A percentile compares a stretch with the other conserved stretches of the same genome.
Conservation (phyloP, 345 rosid species). For the Mallotus nudiflorus region DNA sequence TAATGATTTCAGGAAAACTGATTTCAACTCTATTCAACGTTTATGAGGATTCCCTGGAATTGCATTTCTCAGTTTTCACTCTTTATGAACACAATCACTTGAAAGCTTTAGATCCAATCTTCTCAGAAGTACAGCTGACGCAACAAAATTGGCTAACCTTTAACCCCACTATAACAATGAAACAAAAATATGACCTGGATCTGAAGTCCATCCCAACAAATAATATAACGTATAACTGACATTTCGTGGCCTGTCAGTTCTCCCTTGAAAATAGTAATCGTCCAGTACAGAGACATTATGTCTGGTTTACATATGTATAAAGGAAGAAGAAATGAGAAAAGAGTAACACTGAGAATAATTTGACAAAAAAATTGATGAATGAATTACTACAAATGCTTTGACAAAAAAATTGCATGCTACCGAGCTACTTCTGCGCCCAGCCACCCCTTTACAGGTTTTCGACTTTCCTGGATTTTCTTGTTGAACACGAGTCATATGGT, state of each 20-base stretch:
- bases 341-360: slow-evolving; percentile 9
- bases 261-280: slow-evolving; percentile 3
- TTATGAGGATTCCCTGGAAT: too few species aligned
- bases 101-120: background rate
- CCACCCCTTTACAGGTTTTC: slow-evolving; percentile 34
- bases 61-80: background rate
- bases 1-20: background rate
- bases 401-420: slow-evolving; percentile 20
- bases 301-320: background rate
- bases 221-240: slow-evolving; percentile 4
- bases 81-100: slow-evolving; percentile 2
- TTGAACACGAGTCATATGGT: slow-evolving; percentile 11
- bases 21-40: too few species aligned
- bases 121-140: background rate
- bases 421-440: slow-evolving; percentile 34
- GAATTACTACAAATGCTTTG: slow-evolving; percentile 48
- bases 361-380: slow-evolving; percentile 41
- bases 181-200: background rate
- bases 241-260: slow-evolving; percentile 14
- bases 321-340: background rate
- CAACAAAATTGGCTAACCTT: background rate
- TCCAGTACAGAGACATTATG: background rate
- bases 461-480: slow-evolving; percentile 4
- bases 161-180: background rate
- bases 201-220: background rate